Conservation (phyloP, 352 stramenopile genomes). For the Globisporangium alternatum region DNA sequence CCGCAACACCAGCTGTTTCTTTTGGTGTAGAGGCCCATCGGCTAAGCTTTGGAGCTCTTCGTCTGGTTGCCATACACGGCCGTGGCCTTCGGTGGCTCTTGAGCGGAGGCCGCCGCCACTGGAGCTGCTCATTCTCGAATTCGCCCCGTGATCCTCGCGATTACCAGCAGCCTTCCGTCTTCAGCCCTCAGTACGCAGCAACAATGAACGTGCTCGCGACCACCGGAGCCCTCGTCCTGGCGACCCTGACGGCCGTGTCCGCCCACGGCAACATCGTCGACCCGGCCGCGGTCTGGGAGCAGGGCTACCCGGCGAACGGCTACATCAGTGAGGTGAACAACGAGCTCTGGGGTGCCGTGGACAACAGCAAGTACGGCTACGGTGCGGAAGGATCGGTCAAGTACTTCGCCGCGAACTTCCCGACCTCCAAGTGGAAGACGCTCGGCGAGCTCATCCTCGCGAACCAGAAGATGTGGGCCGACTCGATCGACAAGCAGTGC, state of each 20-base stretch:
- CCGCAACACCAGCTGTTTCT: not conserved
- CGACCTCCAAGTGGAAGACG: slow-evolving; percentile 23
- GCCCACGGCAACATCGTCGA: slow-evolving; percentile 42
- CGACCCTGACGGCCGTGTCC: slow-evolving; percentile 15
- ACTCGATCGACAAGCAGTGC: slow-evolving; percentile 17
- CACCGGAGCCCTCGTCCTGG: slow-evolving; percentile 6
- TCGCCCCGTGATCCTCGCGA: not conserved
- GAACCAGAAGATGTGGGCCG: slow-evolving; percentile 25
- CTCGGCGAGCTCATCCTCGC: slow-evolving; percentile 30
- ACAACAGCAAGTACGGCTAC: slow-evolving; percentile 26
- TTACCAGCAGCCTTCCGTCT: not conserved
- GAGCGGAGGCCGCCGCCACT: not conserved
- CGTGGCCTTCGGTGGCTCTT: no score
- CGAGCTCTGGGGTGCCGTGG: slow-evolving; percentile 20
- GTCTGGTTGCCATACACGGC: not conserved
- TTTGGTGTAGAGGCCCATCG: not conserved
- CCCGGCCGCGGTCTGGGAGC: slow-evolving; percentile 29
- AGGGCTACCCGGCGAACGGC: slow-evolving; percentile 28
- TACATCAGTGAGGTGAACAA: slow-evolving; percentile 24
- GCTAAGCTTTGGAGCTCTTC: not conserved
- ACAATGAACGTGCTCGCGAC: slow-evolving; percentile 13
- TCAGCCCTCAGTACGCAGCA: not conserved
- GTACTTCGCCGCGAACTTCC: slow-evolving; percentile 28
- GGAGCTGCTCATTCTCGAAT: slow-evolving; percentile 10
- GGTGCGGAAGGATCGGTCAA: slow-evolving; percentile 21